Evolutionary conservation across 345 rosid genomes (phyloP).

Genomic region (Passiflora organensis): DNA sequence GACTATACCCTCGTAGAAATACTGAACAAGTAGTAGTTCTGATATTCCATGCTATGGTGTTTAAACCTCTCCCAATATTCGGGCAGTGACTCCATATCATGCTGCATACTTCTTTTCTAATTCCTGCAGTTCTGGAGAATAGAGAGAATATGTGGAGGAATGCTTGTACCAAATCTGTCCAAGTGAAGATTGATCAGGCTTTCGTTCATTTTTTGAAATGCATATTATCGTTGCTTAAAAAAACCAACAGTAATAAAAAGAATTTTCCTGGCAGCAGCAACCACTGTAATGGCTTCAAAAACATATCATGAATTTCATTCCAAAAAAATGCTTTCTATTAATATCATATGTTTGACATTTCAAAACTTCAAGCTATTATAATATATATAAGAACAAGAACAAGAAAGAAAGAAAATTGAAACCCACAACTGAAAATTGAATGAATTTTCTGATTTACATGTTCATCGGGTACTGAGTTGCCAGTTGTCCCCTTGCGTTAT

Average conservation of each 20-base stretch:
- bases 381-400: background rate
- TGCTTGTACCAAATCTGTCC: no score
- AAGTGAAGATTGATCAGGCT: no score
- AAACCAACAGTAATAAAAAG: background rate
- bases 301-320: background rate
- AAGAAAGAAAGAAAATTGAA: background rate
- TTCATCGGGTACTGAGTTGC: constrained; percentile 3
- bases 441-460: background rate
- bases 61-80: no score
- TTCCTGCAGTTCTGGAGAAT: no score
- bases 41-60: no score
- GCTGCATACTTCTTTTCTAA: no score
- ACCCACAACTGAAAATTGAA: background rate
- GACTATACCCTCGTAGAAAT: no score
- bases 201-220: no score
- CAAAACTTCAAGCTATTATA: background rate
- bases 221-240: no score
- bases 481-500: constrained; percentile 14
- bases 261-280: background rate
- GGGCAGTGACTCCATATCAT: no score
- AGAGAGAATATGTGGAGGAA: no score
- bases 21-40: no score
- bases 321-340: background rate
- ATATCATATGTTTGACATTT: background rate
- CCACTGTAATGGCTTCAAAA: background rate